Evolutionary conservation across 257 asterid genomes (phyloP), one percentile per base, ranked within the genome.

Genomic region (Capsicum rhomboideum): DNA sequence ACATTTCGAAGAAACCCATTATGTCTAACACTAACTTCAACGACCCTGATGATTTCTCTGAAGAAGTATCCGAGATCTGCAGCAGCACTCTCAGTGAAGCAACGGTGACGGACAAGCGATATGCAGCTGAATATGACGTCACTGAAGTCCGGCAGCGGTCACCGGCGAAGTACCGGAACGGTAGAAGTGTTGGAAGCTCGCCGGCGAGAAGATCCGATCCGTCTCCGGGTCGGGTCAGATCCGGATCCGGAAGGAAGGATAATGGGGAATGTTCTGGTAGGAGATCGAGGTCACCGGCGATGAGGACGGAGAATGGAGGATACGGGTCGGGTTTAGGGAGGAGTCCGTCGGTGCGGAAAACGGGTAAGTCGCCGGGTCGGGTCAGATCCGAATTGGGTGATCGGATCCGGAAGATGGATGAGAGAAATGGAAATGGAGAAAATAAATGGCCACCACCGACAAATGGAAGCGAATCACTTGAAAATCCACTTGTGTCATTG

Each of bases 401-500:
- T 17, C 89, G 71, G 84, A 82, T 21, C 84, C 93, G 92, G 56
- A 88, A 83, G 59, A 14, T 86, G 83, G 92, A 88, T 79, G 58
- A 28, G 31, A 59, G 84, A 20, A 53, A 37, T 20, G 90, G 82
- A 63, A 55, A 49, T 44, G 82, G 87, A 17, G 90, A 86, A 29
- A 74, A 46, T 42, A 85, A 86, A 67, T 82, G 91, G 94, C 79
- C 93, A 49, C 86, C 93, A 58, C 88, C 93, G 91, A 88, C 94
- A 64, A 87, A 21, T 66, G 78, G 80, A 54, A 87, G 90, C 63
- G 98, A 93, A 85, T 90, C 89, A 16, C 92, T 96, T 54, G 99
- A 96, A 88, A 96, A 94, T 42, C 99, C 99, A 46, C 93, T 96
- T 68, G 99, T 96, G 87, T 96, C 99, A 88, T 81, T 96, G 93